Evolutionary conservation across 2,329 filamentous ascomycete species (phyloP).

Genomic region (Passalora sequoiae): DNA sequence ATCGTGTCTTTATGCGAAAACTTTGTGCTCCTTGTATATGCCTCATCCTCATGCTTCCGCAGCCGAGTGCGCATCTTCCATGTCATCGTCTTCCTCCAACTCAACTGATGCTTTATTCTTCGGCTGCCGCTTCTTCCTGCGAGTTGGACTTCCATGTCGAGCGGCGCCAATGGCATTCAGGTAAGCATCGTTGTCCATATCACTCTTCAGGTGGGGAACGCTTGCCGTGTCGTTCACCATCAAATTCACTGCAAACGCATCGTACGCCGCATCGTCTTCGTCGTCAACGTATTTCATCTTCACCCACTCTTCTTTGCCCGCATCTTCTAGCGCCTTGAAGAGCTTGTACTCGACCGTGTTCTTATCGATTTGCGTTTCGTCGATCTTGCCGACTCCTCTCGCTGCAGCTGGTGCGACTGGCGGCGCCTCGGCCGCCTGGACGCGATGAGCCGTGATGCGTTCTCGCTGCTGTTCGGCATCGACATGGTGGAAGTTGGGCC

Average conservation of each 20-base stretch:
- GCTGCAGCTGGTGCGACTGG: constrained; percentile 33
- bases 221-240: constrained; percentile 49
- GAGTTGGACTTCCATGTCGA: constrained; percentile 35
- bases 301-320: constrained; percentile 79
- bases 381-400: constrained; percentile 22
- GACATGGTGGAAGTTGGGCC: constrained; percentile 87
- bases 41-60: constrained; percentile 4
- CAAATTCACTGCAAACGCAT: constrained; percentile 67
- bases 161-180: constrained; percentile 59
- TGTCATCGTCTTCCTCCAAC: constrained; percentile 23
- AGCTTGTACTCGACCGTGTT: constrained; percentile 64
- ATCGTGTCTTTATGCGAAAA: not conserved
- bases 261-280: constrained; percentile 69
- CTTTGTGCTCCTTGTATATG: too few species aligned
- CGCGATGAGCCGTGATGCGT: constrained; percentile 41
- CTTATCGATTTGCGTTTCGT: constrained; percentile 49
- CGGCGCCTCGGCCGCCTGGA: constrained; percentile 42
- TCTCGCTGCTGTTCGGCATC: constrained; percentile 76
- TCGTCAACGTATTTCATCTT: constrained; percentile 76
- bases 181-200: constrained; percentile 55
- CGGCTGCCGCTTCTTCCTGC: constrained; percentile 36
- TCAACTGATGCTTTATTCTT: constrained; percentile 23
- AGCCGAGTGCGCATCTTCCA: constrained; percentile 9
- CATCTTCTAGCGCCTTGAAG: constrained; percentile 62
- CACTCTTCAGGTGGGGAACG: constrained; percentile 49